These are phyloP conservation scores for Pseudopyrenochaeta lycopersici DNA, from an alignment of 2,329 filamentous ascomycete genomes.

Conservation along the genomic window DNA sequence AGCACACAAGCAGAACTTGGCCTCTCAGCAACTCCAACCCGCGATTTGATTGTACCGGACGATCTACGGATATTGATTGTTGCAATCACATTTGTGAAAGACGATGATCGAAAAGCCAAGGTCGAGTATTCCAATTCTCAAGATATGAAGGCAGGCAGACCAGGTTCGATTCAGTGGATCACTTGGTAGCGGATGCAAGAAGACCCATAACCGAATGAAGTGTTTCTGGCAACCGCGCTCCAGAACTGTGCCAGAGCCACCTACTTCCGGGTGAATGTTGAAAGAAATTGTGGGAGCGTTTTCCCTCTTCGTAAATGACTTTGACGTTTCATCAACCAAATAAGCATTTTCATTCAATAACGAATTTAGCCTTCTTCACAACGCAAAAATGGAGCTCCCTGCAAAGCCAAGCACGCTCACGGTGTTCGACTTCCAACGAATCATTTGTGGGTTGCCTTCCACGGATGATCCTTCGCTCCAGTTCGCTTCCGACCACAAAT, in stretches of 20 bases:
- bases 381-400: conserved; percentile 1
- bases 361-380: neutral
- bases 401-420: neutral
- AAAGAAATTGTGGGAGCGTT: neutral
- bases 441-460: neutral
- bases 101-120: conserved; percentile 22
- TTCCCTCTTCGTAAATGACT: no score
- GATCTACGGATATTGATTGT: conserved; percentile 29
- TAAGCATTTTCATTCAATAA: neutral
- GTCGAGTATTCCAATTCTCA: conserved; percentile 30
- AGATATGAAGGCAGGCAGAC: conserved; percentile 22
- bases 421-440: neutral
- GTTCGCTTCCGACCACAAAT: neutral
- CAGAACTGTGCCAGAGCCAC: no score
- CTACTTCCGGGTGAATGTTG: neutral
- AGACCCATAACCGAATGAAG: no score
- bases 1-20: conserved; percentile 23
- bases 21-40: neutral
- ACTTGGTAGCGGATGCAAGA: conserved; percentile 14
- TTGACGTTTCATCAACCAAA: no score
- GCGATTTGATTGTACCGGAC: conserved; percentile 29
- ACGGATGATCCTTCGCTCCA: neutral
- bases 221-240: no score
- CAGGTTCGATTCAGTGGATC: conserved; percentile 20
- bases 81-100: conserved; percentile 26